Percentiles rank a stretch among this genome's conserved stretches.
Conservation (phyloP, 495 filamentous ascomycete genomes). For the Durotheca rogersii region DNA sequence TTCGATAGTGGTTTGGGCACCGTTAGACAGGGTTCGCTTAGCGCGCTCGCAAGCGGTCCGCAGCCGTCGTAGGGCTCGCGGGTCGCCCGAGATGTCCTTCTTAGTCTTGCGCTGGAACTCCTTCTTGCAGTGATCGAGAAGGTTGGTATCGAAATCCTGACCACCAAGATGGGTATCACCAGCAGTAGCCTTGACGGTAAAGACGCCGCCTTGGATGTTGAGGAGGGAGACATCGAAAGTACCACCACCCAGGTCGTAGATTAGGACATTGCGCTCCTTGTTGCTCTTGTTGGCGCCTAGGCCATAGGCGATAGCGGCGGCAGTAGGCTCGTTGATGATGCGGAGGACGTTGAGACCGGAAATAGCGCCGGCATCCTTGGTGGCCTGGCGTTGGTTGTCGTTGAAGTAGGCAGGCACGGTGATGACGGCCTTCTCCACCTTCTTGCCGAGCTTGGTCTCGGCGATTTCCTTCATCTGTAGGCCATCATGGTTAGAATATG, state of each 20-base stretch:
- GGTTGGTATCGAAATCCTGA: constrained; percentile 98
- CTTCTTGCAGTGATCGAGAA: constrained; percentile 92
- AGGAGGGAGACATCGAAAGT: constrained; percentile 99
- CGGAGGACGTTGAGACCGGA: constrained; percentile 96
- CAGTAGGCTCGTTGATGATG: constrained; percentile 99
- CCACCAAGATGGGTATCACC: constrained; percentile 99
- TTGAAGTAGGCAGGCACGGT: constrained; percentile 99
- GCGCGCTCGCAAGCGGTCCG: constrained; percentile 98
- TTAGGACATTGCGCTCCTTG: constrained; percentile 98
- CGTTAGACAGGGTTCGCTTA: constrained; percentile 96
- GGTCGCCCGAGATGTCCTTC: constrained; percentile 79
- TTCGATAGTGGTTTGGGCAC: constrained; percentile 96
- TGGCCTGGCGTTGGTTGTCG: constrained; percentile 98
- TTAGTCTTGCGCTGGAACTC: constrained; percentile 93
- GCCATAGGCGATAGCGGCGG: constrained; percentile 96
- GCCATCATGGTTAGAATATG: no score
- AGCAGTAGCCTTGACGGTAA: constrained; percentile 97
- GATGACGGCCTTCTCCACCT: constrained; percentile 96
- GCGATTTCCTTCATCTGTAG: constrained; percentile 93
- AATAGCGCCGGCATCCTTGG: constrained; percentile 98
- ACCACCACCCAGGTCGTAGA: constrained; percentile 99
- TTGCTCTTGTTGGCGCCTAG: constrained; percentile 87
- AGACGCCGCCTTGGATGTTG: constrained; percentile 98
- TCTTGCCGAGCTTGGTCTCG: constrained; percentile 92
- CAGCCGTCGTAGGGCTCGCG: constrained; percentile 96